A percentile compares a stretch with the other conserved stretches of the same genome.
phyloP scores from a whole-genome alignment of 2,329 filamentous ascomycete species.

The Monascus ruber region DNA sequence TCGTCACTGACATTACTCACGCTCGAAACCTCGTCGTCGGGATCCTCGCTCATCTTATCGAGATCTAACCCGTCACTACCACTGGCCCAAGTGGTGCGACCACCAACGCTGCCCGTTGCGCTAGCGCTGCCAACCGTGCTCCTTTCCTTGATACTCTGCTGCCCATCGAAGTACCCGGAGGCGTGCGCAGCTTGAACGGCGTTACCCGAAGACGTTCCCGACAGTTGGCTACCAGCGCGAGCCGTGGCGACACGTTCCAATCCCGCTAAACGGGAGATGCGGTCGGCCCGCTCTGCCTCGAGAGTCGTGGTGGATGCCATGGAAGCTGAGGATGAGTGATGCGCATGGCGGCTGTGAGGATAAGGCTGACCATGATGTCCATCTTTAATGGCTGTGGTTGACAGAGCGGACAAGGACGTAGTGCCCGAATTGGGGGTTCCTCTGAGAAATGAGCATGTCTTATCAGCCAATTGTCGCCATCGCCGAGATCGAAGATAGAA shows the following conservation, averaged over 20 bases:
- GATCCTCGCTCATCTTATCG: conserved; percentile 52
- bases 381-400: conserved; percentile 92
- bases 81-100: conserved; percentile 57
- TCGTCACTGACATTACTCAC: conserved; percentile 79
- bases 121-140: conserved; percentile 87
- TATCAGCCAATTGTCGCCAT: conserved; percentile 9
- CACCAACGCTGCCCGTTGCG: conserved; percentile 63
- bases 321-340: conserved; percentile 47
- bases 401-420: conserved; percentile 81
- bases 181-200: conserved; percentile 31
- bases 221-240: conserved; percentile 39
- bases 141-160: conserved; percentile 63
- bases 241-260: conserved; percentile 76
- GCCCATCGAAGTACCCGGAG: conserved; percentile 69
- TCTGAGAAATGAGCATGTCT: conserved; percentile 35
- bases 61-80: conserved; percentile 48
- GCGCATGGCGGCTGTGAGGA: conserved; percentile 42
- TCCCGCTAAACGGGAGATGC: conserved; percentile 88
- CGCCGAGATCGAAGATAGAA: background rate
- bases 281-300: conserved; percentile 85
- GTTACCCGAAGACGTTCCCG: conserved; percentile 9
- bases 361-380: conserved; percentile 75
- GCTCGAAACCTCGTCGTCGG: conserved; percentile 50
- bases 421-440: conserved; percentile 89
- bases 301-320: conserved; percentile 57